These are phyloP conservation scores for Rhodomyrtus tomentosa DNA, from an alignment of 345 rosid species.

Conservation along the genomic window DNA sequence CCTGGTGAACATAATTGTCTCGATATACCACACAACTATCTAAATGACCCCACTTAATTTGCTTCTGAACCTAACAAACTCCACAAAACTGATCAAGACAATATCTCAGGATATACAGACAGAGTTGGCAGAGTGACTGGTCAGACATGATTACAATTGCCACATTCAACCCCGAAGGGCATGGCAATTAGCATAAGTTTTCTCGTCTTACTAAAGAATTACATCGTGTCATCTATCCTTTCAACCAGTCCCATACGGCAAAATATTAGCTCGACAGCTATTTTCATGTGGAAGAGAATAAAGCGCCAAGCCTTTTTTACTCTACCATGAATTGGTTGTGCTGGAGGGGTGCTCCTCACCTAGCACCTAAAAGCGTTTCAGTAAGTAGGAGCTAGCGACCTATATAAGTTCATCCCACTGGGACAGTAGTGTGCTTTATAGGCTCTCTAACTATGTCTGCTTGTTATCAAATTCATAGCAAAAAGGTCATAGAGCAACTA, in stretches of 20 bases:
- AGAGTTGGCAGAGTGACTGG: neutral
- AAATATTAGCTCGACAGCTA: neutral
- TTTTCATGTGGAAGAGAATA: too few relatives aligned
- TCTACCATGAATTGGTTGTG: too few relatives aligned
- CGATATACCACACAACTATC: neutral
- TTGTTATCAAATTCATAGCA: neutral
- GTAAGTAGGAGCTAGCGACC: neutral
- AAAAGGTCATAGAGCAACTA: neutral
- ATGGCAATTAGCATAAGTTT: neutral
- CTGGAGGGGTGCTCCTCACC: too few relatives aligned
- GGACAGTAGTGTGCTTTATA: neutral
- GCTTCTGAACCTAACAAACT: neutral
- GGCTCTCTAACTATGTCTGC: neutral
- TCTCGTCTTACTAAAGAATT: neutral
- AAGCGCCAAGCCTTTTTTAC: too few relatives aligned
- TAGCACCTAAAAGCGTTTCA: too few relatives aligned
- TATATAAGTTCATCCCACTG: neutral
- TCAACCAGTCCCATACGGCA: neutral
- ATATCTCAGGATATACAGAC: neutral
- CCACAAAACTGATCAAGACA: neutral
- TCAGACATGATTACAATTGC: neutral
- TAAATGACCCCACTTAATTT: neutral
- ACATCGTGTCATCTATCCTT: neutral
- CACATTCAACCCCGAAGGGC: neutral
- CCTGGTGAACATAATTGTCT: neutral